A percentile compares a stretch with the other conserved stretches of the same genome.
phyloP scores from a whole-genome alignment of 1,139 yeast species.

The Scheffersomyces cryptocercus region DNA sequence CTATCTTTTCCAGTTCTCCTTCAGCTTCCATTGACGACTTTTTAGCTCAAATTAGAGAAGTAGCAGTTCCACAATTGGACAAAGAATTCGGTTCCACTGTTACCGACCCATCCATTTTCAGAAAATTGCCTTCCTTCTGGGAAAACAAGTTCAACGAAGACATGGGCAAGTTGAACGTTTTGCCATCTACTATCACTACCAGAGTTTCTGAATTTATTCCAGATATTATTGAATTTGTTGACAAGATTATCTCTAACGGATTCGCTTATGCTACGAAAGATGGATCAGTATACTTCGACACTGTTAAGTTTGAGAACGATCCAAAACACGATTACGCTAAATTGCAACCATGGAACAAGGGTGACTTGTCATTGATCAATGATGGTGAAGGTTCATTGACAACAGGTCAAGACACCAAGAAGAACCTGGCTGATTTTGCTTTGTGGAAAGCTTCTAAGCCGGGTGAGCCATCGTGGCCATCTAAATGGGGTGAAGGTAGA shows the following conservation, averaged over 20 bases:
- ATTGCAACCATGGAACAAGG: slow-evolving; percentile 97
- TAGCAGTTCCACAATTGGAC: slow-evolving; percentile 75
- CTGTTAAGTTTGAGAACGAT: slow-evolving; percentile 71
- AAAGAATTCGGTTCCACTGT: slow-evolving; percentile 69
- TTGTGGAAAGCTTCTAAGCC: slow-evolving; percentile 96
- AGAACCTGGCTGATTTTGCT: slow-evolving; percentile 85
- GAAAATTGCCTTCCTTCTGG: slow-evolving; percentile 85
- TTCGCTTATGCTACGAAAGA: slow-evolving; percentile 80
- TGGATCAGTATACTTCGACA: slow-evolving; percentile 96
- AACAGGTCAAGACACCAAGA: slow-evolving; percentile 54
- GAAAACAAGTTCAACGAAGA: slow-evolving; percentile 82
- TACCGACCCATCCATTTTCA: slow-evolving; percentile 82
- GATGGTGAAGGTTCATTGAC: slow-evolving; percentile 95
- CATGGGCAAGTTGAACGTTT: slow-evolving; percentile 81
- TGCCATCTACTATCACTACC: slow-evolving; percentile 83
- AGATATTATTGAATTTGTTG: slow-evolving; percentile 79
- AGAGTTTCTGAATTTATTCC: slow-evolving; percentile 98
- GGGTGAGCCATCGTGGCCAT: slow-evolving; percentile 95
- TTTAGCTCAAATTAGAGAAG: slow-evolving; percentile 60
- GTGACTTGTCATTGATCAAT: slow-evolving; percentile 77
- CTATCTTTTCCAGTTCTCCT: slow-evolving; percentile 24
- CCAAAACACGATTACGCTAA: slow-evolving; percentile 86
- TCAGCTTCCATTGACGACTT: slow-evolving; percentile 30
- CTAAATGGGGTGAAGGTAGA: slow-evolving; percentile 97
- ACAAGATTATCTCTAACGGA: slow-evolving; percentile 71